Base-by-base conservation (phyloP, 768 basidiomycete genomes). In the Leucocoprinus birnbaumii region DNA sequence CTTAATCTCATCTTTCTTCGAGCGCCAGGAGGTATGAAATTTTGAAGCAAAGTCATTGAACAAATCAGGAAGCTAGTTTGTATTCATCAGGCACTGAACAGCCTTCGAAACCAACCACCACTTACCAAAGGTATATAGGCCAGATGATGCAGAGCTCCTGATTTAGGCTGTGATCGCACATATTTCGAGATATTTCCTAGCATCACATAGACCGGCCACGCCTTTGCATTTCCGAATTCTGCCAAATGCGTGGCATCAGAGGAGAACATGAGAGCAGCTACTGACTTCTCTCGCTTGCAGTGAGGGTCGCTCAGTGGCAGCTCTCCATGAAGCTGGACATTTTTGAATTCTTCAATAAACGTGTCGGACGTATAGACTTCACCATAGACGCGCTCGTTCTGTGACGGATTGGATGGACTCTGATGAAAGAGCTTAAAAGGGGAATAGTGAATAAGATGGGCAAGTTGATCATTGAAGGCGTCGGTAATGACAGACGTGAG, bases 191-290 rank as follows among this genome's bases (percentile, higher is more conserved):
- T 26, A 34, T 62, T 59, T 1, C 63, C 61, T 27, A 64, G 59
- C 35, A 59, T 58, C 6, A 59, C 16, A 26, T 62, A 64, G 21
- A 57, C 52, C 3, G 60, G 63, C 63, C 61, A 62, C 1, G 62
- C 55, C 16, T 48, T 48, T 2, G 58, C 60, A 10, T 34, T 62
- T 2, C 60, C 62, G 53, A 58, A 62, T 14, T 50, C 54, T 9
- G 61, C 54, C 43, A 31, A 58, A 8, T 59, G 58, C 2, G 57
- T 69, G 42, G 34, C 13, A 40, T 65, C 61, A 14, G 64, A 65
- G 59, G 59, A 59, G 47, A 71, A 46, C 66, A 71, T 67, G 3
- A 69, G 18, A 2, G 59, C 64, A 0, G 63, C 63, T 3, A 71
- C 31, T 8, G 61, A 44, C 40, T 65, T 64, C 54, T 67, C 66